Base-by-base conservation (phyloP, 495 filamentous ascomycete species). In the Aspergillus heteromorphus region DNA sequence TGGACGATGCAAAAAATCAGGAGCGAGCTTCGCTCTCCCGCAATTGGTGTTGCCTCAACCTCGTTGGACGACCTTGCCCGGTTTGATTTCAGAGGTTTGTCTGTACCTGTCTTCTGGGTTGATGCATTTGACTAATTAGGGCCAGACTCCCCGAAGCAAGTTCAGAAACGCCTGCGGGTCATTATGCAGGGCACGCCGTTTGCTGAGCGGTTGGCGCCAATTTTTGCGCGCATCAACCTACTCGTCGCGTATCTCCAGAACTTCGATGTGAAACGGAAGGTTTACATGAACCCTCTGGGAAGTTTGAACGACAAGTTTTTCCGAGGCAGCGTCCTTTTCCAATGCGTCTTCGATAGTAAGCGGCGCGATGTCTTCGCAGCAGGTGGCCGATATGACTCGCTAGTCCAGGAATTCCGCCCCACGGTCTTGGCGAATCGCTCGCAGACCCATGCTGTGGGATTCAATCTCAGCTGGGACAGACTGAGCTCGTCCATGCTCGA, bases 231-330 rank as follows among this genome's bases (percentile, higher is more conserved):
- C 66, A 70, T 97, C 18, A 83, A 83, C 49, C 78, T 87, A 21
- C 80, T 96, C 4, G 79, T 88, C 58, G 77, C 79, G 43, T 96
- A 93, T 63, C 75, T 87, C 34, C 85, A 87, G 63, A 78, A 81
- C 18, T 87, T 95, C 51, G 81, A 82, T 11, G 78, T 97, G 4
- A 76, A 81, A 45, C 82, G 82, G 34, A 95, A 92, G 62, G 76
- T 95, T 20, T 97, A 90, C 62, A 74, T 98, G 58, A 88, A 81
- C 54, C 91, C 92, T 5, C 78, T 98, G 11, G 87, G 87, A 58
- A 95, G 88, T 63, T 79, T 92, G 60, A 96, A 97, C 65, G 92
- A 96, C 61, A 88, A 88, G 43, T 96, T 97, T 69, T 98, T 93
- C 71, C 76, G 81, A 34, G 89, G 89, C 8, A 91, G 92, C 31